Conservation (phyloP, 305 asterid species). For the Fraxinus latifolia region DNA sequence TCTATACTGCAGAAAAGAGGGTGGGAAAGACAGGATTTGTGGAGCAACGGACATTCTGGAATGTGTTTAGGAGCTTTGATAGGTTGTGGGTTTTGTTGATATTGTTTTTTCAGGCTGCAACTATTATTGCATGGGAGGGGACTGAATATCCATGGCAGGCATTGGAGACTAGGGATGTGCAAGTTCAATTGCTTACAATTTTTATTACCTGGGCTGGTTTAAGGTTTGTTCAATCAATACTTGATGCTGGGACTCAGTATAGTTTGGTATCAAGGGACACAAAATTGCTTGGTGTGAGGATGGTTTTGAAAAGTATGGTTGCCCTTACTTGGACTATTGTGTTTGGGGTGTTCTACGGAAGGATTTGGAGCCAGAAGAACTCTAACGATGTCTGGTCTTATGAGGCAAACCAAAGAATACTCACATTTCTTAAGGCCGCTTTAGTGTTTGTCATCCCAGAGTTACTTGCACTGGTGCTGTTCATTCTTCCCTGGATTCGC, state of each 20-base stretch:
- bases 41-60: slow-evolving; percentile 97
- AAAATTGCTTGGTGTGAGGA: slow-evolving; percentile 67
- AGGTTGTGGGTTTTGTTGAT: slow-evolving; percentile 86
- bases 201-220: slow-evolving; percentile 91
- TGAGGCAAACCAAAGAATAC: slow-evolving; percentile 65
- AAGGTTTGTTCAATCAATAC: slow-evolving; percentile 76
- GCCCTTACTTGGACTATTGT: slow-evolving; percentile 72
- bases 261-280: slow-evolving; percentile 82
- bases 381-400: slow-evolving; percentile 65
- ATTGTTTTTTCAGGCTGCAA: slow-evolving; percentile 84
- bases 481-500: slow-evolving; percentile 78
- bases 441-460: slow-evolving; percentile 73
- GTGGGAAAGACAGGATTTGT: slow-evolving; percentile 95
- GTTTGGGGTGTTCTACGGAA: slow-evolving; percentile 71
- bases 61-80: slow-evolving; percentile 85
- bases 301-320: slow-evolving; percentile 78
- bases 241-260: slow-evolving; percentile 96
- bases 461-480: slow-evolving; percentile 64
- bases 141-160: slow-evolving; percentile 78
- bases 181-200: slow-evolving; percentile 71
- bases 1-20: slow-evolving; percentile 48
- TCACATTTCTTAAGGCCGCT: slow-evolving; percentile 67
- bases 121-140: slow-evolving; percentile 77
- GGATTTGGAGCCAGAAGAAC: slow-evolving; percentile 84
- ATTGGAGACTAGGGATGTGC: slow-evolving; percentile 60